Evolutionary conservation across 768 basidiomycete genomes (phyloP), one percentile per base, ranked within the genome.

Genomic region (Chalciporus pseudorubinellus): DNA sequence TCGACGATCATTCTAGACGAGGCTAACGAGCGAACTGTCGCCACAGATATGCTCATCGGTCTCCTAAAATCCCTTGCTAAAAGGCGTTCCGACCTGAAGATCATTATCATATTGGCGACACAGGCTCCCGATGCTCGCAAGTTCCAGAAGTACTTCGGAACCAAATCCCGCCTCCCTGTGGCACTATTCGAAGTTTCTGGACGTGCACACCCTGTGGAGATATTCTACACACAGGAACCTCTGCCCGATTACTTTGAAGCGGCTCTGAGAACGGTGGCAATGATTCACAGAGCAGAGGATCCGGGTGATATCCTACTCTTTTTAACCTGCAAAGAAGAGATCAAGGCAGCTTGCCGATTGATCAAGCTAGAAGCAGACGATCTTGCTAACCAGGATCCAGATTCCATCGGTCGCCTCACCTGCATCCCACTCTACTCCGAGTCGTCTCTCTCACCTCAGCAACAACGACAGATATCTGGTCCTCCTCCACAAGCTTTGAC

Each of bases 81-180:
- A 65, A 82, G 80, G 56, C 84, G 97, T 28, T 55, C 79, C 1
- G 95, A 99, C 68, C 83, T 99, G 57, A 98, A 97, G 74, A 86
- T 98, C 68, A 95, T 99, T 56, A 74, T 99, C 77, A 99, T 99
- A 95, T 93, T 89, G 33, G 97, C 97, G 13, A 99, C n/a, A n/a
- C n/a, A n/a, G n/a, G n/a, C 97, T 1, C 85, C 98, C 18, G 95
- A 98, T 63, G 92, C 95, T 1, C 79, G 89, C 65, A 98, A 98
- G 69, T 98, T 98, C 73, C 93, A 94, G 68, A 90, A 87, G 62
- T 99, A 98, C 77, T 98, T 98, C 66, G 78, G 77, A 34, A 63
- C 82, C 50, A 72, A 72, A 46, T 46, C 47, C 13, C 53, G 53
- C 6, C 60, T 69, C 13, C 61, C 74, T 2, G 91, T 88, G 1